Percentiles rank a stretch among this genome's conserved stretches.
phyloP scores from a whole-genome alignment of 1,284 basidiomycete genomes.

The Ustilago lituana region DNA sequence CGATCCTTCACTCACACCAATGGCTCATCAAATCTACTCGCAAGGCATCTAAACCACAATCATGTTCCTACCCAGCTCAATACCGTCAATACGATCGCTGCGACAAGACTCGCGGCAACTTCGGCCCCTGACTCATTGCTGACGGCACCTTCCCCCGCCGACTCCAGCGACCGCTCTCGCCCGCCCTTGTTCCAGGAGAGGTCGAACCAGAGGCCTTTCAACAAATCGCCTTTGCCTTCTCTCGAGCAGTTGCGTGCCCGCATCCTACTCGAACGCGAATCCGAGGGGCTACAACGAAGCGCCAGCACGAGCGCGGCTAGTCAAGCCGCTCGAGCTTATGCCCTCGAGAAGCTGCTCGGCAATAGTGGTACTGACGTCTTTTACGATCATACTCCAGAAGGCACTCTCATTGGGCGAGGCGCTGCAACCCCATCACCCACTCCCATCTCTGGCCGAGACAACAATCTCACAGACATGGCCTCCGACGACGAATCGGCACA shows the following conservation, averaged over 20 bases:
- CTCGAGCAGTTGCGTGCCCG: conserved; percentile 62
- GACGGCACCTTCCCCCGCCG: conserved; percentile 4
- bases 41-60: background rate
- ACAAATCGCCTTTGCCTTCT: conserved; percentile 58
- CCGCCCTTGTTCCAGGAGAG: conserved; percentile 31
- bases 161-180: conserved; percentile 21
- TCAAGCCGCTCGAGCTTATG: conserved; percentile 63
- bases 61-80: background rate
- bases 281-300: conserved; percentile 52
- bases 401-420: conserved; percentile 33
- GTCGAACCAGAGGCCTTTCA: conserved; percentile 24
- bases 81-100: conserved; percentile 1
- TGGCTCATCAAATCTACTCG: conserved; percentile 1
- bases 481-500: conserved; percentile 41
- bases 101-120: conserved; percentile 3
- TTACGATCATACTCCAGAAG: conserved; percentile 46
- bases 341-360: conserved; percentile 64
- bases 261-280: conserved; percentile 58
- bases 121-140: conserved; percentile 3
- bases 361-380: conserved; percentile 48
- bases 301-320: conserved; percentile 61
- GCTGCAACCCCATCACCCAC: conserved; percentile 36
- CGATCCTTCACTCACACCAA: conserved; percentile 1
- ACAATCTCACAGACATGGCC: conserved; percentile 29
- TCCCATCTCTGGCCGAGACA: conserved; percentile 6